Conservation (phyloP, 2,329 filamentous ascomycete genomes). For the Aspergillus ruber region DNA sequence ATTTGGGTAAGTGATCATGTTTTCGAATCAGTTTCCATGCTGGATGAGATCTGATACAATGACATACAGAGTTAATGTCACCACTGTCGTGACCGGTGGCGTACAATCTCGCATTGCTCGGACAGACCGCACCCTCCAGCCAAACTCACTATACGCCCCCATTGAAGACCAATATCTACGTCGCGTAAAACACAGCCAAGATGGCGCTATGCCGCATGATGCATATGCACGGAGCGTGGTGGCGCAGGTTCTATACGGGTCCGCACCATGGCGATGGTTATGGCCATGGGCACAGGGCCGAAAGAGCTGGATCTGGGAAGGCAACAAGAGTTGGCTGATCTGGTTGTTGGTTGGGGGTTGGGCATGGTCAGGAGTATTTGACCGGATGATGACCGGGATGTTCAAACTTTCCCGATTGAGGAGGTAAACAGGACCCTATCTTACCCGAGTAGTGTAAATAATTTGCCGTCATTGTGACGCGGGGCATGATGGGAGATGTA, state of each 20-base stretch:
- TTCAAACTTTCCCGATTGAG: constrained; percentile 47
- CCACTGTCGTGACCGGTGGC: constrained; percentile 53
- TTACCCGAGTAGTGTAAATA: constrained; percentile 8
- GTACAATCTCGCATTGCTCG: constrained; percentile 55
- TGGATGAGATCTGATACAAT: background rate
- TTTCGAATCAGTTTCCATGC: too few relatives aligned
- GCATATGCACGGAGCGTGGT: constrained; percentile 52
- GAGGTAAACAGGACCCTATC: background rate
- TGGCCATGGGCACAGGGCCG: constrained; percentile 41
- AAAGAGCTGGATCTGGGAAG: constrained; percentile 43
- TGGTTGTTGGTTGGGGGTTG: constrained; percentile 46
- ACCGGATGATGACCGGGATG: constrained; percentile 43
- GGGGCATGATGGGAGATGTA: background rate
- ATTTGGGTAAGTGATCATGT: constrained; percentile 28
- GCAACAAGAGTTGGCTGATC: constrained; percentile 46
- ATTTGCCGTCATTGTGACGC: constrained; percentile 9
- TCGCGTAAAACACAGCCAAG: constrained; percentile 49
- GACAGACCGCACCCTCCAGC: constrained; percentile 42
- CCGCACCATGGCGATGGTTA: constrained; percentile 42
- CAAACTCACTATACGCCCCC: constrained; percentile 47
- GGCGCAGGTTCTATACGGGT: constrained; percentile 43
- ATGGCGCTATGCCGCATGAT: constrained; percentile 46
- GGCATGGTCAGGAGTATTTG: constrained; percentile 35
- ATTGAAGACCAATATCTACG: constrained; percentile 47
- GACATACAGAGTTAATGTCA: constrained; percentile 41